These are phyloP conservation scores for Funneliformis caledonium DNA, from an alignment of 371 early-diverging fungal genomes.

Conservation along the genomic window DNA sequence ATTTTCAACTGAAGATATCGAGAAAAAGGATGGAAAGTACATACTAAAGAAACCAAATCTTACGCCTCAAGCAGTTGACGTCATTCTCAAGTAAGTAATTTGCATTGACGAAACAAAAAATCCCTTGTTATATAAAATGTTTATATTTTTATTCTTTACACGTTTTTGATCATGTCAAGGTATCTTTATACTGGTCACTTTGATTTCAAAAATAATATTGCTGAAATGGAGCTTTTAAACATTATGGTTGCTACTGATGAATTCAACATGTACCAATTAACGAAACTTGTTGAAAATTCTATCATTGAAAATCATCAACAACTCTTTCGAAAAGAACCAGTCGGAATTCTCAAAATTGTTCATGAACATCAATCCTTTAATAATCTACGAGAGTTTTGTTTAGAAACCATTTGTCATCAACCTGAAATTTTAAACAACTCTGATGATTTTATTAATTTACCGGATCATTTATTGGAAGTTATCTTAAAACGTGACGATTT, in stretches of 20 bases:
- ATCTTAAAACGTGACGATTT: too few relatives aligned
- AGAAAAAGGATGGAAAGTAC: conserved; percentile 10
- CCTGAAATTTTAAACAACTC: neutral
- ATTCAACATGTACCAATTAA: neutral
- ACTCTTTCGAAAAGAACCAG: neutral
- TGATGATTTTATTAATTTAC: too few relatives aligned
- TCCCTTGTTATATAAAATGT: too few relatives aligned
- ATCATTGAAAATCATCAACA: neutral
- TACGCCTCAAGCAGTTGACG: neutral
- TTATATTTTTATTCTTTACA: too few relatives aligned
- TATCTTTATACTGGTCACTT: too few relatives aligned
- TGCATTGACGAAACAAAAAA: too few relatives aligned
- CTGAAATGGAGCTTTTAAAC: neutral
- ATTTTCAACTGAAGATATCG: neutral
- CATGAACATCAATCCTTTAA: neutral
- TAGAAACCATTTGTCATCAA: conserved; percentile 9
- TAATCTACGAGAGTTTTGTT: neutral
- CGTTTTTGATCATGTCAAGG: too few relatives aligned
- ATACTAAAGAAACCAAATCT: conserved; percentile 4
- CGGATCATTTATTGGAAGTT: too few relatives aligned
- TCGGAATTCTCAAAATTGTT: neutral
- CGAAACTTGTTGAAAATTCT: neutral
- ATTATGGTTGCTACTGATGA: neutral
- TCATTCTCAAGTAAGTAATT: conserved; percentile 2
- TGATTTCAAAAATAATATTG: too few relatives aligned